Conservation (phyloP, 2,329 filamentous ascomycete species). For the Neonectria ditissima region DNA sequence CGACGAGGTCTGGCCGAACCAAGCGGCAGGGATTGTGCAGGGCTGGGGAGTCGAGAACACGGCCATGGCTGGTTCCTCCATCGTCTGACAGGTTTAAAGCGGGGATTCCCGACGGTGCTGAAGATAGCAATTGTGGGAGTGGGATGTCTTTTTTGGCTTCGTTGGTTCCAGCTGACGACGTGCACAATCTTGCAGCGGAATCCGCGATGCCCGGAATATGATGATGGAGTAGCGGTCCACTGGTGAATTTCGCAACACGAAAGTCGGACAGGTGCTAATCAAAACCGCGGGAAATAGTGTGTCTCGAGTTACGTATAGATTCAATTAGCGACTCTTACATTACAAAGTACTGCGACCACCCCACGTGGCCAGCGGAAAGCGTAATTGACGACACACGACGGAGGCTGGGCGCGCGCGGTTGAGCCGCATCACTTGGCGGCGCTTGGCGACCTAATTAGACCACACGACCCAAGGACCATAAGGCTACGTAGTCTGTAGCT, state of each 20-base stretch:
- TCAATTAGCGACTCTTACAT: not conserved
- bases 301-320: too few relatives aligned
- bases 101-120: not conserved
- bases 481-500: too few relatives aligned
- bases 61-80: not conserved
- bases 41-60: not conserved
- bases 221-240: not conserved
- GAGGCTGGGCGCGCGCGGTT: not conserved
- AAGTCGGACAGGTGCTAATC: not conserved
- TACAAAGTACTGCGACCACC: not conserved
- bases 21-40: not conserved
- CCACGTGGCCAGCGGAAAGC: not conserved
- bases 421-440: conserved; percentile 8
- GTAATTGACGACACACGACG: not conserved
- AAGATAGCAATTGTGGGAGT: not conserved
- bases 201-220: too few relatives aligned
- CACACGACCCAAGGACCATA: not conserved
- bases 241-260: not conserved
- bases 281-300: not conserved
- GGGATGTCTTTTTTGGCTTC: not conserved
- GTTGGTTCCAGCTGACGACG: not conserved
- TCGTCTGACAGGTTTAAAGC: not conserved
- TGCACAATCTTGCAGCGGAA: too few relatives aligned
- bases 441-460: conserved; percentile 2
- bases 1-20: not conserved